Evolutionary conservation across 2,329 filamentous ascomycete species (phyloP).

Genomic region (Fusarium dlaminii): DNA sequence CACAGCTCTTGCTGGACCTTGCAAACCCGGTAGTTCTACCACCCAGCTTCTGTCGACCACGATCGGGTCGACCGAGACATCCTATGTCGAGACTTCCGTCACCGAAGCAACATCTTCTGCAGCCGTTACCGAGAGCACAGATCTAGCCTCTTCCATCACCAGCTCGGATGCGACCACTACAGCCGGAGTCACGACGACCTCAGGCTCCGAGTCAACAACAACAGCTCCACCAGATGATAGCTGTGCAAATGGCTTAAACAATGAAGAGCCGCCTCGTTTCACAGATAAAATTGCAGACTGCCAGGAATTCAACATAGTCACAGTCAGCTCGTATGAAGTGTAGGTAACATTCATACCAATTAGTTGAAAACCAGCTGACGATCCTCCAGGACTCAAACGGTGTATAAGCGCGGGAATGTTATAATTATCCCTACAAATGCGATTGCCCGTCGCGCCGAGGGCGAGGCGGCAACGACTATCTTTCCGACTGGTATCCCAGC

Average conservation of each 20-base stretch:
- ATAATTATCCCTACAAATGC: neutral
- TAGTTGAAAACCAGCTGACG: fast-evolving
- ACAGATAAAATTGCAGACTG: fast-evolving
- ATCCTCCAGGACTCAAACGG: fast-evolving
- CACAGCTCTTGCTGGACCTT: neutral
- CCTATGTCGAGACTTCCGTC: neutral
- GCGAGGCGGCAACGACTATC: neutral
- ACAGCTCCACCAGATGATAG: neutral
- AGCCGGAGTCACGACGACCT: neutral
- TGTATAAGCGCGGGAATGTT: fast-evolving
- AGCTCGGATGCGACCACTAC: neutral
- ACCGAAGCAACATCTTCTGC: neutral
- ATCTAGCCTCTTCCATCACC: neutral
- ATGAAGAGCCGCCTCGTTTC: too few relatives aligned
- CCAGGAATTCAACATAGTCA: neutral
- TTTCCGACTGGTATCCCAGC: fast-evolving
- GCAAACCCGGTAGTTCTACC: neutral
- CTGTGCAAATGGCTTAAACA: too few relatives aligned
- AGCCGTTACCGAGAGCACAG: neutral
- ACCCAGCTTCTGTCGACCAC: neutral
- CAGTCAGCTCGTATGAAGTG: neutral
- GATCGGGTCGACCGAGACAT: neutral
- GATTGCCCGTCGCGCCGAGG: neutral
- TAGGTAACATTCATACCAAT: fast-evolving
- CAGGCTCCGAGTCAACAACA: neutral